These are phyloP conservation scores for Wickerhamomyces rabaulensis DNA, from an alignment of 805 yeast species.

Conservation along the genomic window DNA sequence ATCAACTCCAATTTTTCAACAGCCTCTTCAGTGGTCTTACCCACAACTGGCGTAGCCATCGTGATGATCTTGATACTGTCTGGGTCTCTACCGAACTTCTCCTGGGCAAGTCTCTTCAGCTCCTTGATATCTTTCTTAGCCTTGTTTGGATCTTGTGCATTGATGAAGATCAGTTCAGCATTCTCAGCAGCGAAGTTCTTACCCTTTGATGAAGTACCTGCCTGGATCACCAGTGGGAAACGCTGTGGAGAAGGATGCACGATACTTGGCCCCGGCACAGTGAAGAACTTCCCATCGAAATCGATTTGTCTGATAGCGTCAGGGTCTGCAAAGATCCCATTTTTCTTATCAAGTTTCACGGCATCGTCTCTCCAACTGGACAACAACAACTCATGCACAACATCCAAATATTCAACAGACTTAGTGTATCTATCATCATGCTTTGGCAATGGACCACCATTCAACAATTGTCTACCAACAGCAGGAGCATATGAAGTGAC, in stretches of 20 bases:
- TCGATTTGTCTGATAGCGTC: slow-evolving; percentile 31
- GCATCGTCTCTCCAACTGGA: slow-evolving; percentile 38
- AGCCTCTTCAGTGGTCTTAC: slow-evolving; percentile 37
- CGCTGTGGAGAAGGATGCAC: slow-evolving; percentile 38
- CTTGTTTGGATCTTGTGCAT: slow-evolving; percentile 29
- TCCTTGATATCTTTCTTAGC: slow-evolving; percentile 27
- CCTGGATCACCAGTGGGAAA: slow-evolving; percentile 39
- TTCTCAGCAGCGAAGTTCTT: slow-evolving; percentile 37
- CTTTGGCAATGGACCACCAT: slow-evolving; percentile 23
- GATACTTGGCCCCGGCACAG: slow-evolving; percentile 35
- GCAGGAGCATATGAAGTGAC: slow-evolving; percentile 39
- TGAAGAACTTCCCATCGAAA: slow-evolving; percentile 33
- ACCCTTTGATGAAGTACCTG: slow-evolving; percentile 37
- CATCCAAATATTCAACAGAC: slow-evolving; percentile 37
- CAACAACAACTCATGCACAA: slow-evolving; percentile 32
- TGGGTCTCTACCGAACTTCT: slow-evolving; percentile 32
- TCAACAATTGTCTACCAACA: slow-evolving; percentile 36
- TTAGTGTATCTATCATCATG: slow-evolving; percentile 37
- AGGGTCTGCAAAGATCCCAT: slow-evolving; percentile 29
- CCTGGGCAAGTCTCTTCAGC: slow-evolving; percentile 29
- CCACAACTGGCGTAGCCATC: slow-evolving; percentile 33
- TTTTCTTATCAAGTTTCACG: slow-evolving; percentile 16
- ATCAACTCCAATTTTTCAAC: slow-evolving; percentile 22
- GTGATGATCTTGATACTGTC: slow-evolving; percentile 34
- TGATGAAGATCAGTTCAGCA: slow-evolving; percentile 37